phyloP scores from a whole-genome alignment of 1,284 basidiomycete genomes.

The Marasmius oreades region DNA sequence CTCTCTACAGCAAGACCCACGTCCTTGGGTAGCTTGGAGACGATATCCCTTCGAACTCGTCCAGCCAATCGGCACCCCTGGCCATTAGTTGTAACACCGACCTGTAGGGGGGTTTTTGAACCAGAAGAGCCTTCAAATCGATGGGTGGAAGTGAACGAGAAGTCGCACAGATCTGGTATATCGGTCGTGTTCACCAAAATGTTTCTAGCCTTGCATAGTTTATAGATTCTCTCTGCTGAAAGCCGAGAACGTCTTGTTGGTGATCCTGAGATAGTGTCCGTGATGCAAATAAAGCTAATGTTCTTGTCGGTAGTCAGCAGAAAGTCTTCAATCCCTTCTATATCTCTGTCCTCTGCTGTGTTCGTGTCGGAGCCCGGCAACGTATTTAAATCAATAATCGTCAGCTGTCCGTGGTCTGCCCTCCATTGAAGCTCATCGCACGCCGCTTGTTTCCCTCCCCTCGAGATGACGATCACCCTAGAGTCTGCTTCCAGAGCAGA shows the following conservation, averaged over 20 bases:
- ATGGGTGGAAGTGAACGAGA: conserved; percentile 85
- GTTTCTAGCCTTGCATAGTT: conserved; percentile 49
- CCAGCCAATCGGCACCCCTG: conserved; percentile 86
- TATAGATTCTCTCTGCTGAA: conserved; percentile 55
- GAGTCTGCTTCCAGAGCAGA: conserved; percentile 83
- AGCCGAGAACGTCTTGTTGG: conserved; percentile 38
- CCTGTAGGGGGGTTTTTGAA: conserved; percentile 67
- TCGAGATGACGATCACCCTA: conserved; percentile 61
- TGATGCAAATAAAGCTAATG: conserved; percentile 69
- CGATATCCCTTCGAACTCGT: conserved; percentile 80
- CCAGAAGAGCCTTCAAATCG: conserved; percentile 58
- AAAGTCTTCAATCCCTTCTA: conserved; percentile 43
- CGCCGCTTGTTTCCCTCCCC: conserved; percentile 41
- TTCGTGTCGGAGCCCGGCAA: conserved; percentile 36
- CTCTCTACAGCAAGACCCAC: conserved; percentile 79
- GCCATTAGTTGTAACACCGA: conserved; percentile 91
- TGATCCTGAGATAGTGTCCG: conserved; percentile 60
- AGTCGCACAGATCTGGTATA: conserved; percentile 84
- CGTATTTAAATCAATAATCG: conserved; percentile 49
- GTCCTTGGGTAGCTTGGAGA: conserved; percentile 70
- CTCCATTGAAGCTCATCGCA: conserved; percentile 77
- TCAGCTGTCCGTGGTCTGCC: conserved; percentile 50
- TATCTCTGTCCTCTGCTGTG: conserved; percentile 29
- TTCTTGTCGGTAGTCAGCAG: conserved; percentile 28
- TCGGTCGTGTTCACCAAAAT: conserved; percentile 89